Evolutionary conservation across 2,329 filamentous ascomycete genomes (phyloP), one percentile per base, ranked within the genome.

Genomic region (Fusarium continuum): DNA sequence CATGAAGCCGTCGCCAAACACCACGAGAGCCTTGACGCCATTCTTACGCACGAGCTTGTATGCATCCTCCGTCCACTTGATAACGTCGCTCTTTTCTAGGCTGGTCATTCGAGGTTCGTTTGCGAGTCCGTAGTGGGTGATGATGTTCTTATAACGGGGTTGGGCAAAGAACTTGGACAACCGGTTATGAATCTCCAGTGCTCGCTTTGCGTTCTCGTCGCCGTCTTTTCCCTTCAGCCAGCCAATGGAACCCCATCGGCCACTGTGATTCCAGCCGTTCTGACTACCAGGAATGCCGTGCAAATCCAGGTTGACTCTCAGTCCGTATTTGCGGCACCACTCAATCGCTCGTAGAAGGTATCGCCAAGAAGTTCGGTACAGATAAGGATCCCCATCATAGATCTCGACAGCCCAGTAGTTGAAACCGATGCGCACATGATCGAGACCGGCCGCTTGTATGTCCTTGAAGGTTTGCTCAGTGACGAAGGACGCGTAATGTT

Each of bases 181-280:
- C 56, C 91, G 88, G 73, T 95, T 85, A 78, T 99, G 95, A 32
- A 98, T 83, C 55, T 96, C 92, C 16, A 97, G 85, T 2, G 92
- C 91, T 29, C 94, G 87, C 70, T 96, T 85, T 0, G 84, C 89
- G 74, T 97, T 97, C 13, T 88, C 75, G 2, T 84, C 81, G 10
- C 95, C 94, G 71, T 97, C 83, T 0, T 91, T 90, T n/a, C 95
- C 95, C 70, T 95, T 95, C 32, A 98, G 79, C 95, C 95, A 99
- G 22, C 87, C 84, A 63, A 98, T 94, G 2, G 78, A 60, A 2
- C 95, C 94, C 74, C 91, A 89, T 9, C 88, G 87, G 0, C 95
- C 95, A 68, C 91, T 96, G 76, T 99, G 95, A 70, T 97, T 97
- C 94, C 94, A 98, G 3, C 95, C 95, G 71, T 99, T 99, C 73